phyloP scores from a whole-genome alignment of 768 basidiomycete species.

The Trametes villosa region DNA sequence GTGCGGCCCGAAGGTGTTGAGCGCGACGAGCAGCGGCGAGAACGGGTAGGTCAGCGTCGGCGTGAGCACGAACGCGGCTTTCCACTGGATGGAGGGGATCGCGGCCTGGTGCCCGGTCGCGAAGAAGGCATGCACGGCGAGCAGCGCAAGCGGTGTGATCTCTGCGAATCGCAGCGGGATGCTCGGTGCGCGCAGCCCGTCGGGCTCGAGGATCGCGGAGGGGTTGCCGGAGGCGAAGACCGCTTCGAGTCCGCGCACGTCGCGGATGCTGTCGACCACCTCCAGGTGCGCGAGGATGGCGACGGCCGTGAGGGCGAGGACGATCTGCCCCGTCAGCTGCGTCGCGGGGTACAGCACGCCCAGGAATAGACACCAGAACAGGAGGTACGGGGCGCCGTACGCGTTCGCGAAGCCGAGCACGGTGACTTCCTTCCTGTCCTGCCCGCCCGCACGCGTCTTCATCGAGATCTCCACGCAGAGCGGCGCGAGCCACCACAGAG shows the following conservation, averaged over 20 bases:
- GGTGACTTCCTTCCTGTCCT: slow-evolving; percentile 47
- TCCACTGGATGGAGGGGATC: slow-evolving; percentile 93
- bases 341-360: slow-evolving; percentile 64
- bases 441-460: slow-evolving; percentile 18
- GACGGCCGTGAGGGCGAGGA: slow-evolving; percentile 63
- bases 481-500: slow-evolving; percentile 74
- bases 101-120: slow-evolving; percentile 92
- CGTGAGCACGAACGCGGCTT: slow-evolving; percentile 84
- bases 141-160: slow-evolving; percentile 70
- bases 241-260: slow-evolving; percentile 58
- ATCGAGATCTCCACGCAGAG: slow-evolving; percentile 71
- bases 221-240: slow-evolving; percentile 55
- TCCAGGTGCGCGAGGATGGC: slow-evolving; percentile 81
- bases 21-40: slow-evolving; percentile 70
- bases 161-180: slow-evolving; percentile 62
- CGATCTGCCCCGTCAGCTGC: slow-evolving; percentile 84
- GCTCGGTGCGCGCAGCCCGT: slow-evolving; percentile 34
- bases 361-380: slow-evolving; percentile 77
- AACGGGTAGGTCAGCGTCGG: slow-evolving; percentile 70
- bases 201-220: slow-evolving; percentile 45
- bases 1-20: slow-evolving; percentile 80
- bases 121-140: slow-evolving; percentile 80
- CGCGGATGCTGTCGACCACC: slow-evolving; percentile 79
- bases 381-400: slow-evolving; percentile 84
- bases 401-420: slow-evolving; percentile 90